Evolutionary conservation across 2,329 filamentous ascomycete genomes (phyloP), one percentile per base, ranked within the genome.

Genomic region (Colletotrichum falcatum): DNA sequence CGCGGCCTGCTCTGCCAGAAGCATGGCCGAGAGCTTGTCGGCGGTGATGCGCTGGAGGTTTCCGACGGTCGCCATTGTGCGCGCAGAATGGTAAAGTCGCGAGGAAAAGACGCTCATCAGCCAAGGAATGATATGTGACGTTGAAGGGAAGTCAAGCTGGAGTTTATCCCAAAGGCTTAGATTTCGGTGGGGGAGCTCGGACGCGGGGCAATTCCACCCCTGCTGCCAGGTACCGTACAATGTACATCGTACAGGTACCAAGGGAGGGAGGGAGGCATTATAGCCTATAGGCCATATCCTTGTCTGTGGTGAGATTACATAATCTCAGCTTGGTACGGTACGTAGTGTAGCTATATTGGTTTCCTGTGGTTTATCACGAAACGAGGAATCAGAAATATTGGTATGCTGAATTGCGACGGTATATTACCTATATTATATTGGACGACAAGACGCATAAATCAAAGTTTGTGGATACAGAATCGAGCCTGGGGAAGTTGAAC

Each of bases 1-100:
- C 37, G 77, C 75, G 62, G 83, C 77, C 44, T 76, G 80, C 75
- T 85, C 83, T 18, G 85, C 83, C 30, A 90, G 85, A 20, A 95
- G 86, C 61, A 90, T 84, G 26, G 88, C 82, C 0, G 92, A 90
- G 62, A 97, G 89, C n/a, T 86, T 82, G 73, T 92, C 85, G 44
- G 91, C 90, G 12, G 88, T 87, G 75, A 97, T 90, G 78, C 89
- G 90, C 75, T 87, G 83, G 42, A 97, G 86, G 55, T 82, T 86
- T 48, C 88, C 84, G 65, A 95, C 85, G 8, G 88, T 88, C 60
- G 88, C 81, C 78, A 86, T 86, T 14, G 73, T 76, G 62, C 72
- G 75, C 35, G 35, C 39, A 30, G 42, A 58, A 9, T 23, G 56
- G 9, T 48, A 39, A 6, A 62, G 37, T 7, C 58, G 58, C 20